A percentile compares a stretch with the other conserved stretches of the same genome.
Conservation (phyloP, 78 protist species). For the Isochrysis galbana region DNA sequence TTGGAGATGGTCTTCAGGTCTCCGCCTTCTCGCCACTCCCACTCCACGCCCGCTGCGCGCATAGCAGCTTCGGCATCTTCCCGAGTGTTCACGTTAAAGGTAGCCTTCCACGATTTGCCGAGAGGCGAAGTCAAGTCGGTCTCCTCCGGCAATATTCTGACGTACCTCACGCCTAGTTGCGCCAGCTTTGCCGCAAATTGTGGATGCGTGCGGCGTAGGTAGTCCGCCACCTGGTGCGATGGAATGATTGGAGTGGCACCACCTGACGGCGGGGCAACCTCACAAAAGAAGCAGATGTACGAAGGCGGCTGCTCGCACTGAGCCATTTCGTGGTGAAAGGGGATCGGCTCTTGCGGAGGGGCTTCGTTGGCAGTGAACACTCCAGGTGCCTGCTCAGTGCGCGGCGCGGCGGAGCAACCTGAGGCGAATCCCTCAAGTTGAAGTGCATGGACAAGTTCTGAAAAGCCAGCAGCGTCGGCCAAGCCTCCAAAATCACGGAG, state of each 20-base stretch:
- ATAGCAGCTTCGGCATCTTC: neutral
- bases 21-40: neutral
- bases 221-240: neutral
- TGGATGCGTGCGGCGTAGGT: neutral
- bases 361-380: constrained; percentile 22
- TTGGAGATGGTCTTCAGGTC: neutral
- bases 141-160: neutral
- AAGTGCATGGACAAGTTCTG: neutral
- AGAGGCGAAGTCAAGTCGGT: neutral
- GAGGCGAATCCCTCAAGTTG: neutral
- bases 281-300: neutral
- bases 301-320: neutral
- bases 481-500: neutral
- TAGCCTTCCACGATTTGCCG: neutral
- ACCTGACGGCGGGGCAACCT: neutral
- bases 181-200: neutral
- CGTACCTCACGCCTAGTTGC: neutral
- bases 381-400: neutral
- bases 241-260: constrained; percentile 7
- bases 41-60: neutral
- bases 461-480: neutral
- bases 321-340: constrained; percentile 25
- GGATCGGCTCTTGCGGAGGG: neutral
- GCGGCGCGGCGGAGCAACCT: constrained; percentile 12
- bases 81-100: neutral